Conservation (phyloP, 2,329 filamentous ascomycete species). For the Verticillium klebahnii region DNA sequence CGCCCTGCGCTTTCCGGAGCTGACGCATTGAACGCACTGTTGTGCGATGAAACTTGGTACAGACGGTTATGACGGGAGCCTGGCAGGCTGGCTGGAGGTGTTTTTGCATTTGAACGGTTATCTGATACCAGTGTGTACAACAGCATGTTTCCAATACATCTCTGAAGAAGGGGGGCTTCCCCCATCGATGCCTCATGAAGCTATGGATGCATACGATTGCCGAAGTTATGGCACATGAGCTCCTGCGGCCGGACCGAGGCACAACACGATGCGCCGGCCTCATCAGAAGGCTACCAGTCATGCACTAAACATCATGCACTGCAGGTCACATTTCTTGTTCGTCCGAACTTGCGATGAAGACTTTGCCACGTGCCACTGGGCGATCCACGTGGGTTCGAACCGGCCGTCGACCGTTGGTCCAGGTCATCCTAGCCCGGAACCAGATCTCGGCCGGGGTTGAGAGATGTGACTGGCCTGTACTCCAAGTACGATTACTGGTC, state of each 20-base stretch:
- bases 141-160: neutral
- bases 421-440: neutral
- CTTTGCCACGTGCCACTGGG: neutral
- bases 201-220: no score
- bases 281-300: neutral
- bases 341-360: neutral
- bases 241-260: neutral
- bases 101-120: neutral
- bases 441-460: neutral
- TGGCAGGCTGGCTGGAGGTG: neutral
- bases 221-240: neutral
- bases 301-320: neutral
- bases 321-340: neutral
- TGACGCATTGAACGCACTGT: neutral
- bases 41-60: neutral
- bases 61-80: neutral
- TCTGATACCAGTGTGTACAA: neutral
- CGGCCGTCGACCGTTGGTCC: neutral
- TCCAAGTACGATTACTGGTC: neutral
- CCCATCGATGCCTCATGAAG: neutral
- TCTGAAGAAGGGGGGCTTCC: neutral
- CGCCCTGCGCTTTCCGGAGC: slow-evolving; percentile 29
- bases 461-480: neutral
- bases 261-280: neutral
- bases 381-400: neutral